phyloP scores from a whole-genome alignment of 331 rosid species.

The Erythrophleum ivorense region DNA sequence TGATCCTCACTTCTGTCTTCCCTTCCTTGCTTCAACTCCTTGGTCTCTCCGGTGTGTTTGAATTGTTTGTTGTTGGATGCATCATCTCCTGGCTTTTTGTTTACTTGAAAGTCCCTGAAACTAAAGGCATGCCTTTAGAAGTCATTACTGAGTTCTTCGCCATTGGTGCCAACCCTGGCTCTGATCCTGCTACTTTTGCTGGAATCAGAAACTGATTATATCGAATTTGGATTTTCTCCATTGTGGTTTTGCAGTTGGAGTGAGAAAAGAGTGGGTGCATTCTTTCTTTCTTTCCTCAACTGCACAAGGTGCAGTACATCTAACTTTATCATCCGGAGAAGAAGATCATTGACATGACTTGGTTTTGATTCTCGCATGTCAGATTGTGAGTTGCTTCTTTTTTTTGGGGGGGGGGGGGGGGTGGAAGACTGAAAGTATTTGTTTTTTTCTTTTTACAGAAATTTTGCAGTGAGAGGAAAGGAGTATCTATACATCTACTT shows the following conservation, averaged over 20 bases:
- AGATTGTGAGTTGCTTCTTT: no score
- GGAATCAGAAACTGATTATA: not conserved
- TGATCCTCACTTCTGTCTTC: conserved; percentile 57
- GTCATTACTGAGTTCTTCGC: conserved; percentile 73
- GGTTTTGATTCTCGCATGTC: no score
- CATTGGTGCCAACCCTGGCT: conserved; percentile 51
- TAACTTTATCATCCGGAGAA: not conserved
- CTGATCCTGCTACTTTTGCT: conserved; percentile 41
- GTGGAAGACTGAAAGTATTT: no score
- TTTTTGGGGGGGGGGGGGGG: no score
- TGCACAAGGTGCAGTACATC: not conserved
- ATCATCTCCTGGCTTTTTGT: conserved; percentile 62
- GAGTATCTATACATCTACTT: no score
- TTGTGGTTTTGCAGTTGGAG: not conserved
- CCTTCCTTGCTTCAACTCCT: conserved; percentile 57
- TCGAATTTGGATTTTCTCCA: not conserved
- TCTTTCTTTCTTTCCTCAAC: not conserved
- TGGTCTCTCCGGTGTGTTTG: conserved; percentile 64
- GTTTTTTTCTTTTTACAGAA: no score
- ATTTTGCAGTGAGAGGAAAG: no score
- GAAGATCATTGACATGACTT: not conserved
- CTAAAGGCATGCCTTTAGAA: conserved; percentile 84
- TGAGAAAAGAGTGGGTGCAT: not conserved
- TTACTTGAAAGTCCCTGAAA: conserved; percentile 72
- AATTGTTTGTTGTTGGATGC: conserved; percentile 57